Conservation (phyloP, 495 filamentous ascomycete species). For the Massariosphaeria phaeospora region DNA sequence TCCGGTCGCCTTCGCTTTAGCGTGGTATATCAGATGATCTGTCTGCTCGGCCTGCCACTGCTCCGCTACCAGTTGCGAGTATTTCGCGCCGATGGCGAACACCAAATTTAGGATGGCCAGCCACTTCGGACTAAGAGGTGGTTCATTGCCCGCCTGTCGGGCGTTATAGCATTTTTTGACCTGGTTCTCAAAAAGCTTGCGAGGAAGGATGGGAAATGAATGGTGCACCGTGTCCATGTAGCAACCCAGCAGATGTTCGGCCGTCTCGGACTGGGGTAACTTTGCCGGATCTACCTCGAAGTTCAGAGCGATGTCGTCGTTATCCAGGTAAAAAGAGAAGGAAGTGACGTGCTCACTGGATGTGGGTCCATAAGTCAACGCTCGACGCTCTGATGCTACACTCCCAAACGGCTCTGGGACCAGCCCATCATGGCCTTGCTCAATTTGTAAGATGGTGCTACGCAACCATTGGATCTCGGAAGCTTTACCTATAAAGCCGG, state of each 20-base stretch:
- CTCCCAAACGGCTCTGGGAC: conserved; percentile 37
- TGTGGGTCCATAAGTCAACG: not conserved
- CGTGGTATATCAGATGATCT: conserved; percentile 52
- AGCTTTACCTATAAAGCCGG: conserved; percentile 56
- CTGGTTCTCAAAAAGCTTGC: conserved; percentile 49
- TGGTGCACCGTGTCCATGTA: conserved; percentile 57
- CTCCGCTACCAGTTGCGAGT: conserved; percentile 45
- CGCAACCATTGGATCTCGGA: conserved; percentile 59
- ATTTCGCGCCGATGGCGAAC: conserved; percentile 55
- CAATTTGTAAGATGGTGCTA: conserved; percentile 32
- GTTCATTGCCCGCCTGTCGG: not conserved
- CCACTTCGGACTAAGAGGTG: conserved; percentile 39
- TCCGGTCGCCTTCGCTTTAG: conserved; percentile 49
- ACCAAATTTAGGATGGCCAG: conserved; percentile 59
- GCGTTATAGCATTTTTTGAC: conserved; percentile 36
- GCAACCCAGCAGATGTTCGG: conserved; percentile 48
- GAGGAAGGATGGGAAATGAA: conserved; percentile 56
- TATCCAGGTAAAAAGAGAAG: conserved; percentile 21
- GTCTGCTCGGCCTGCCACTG: conserved; percentile 46
- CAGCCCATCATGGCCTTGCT: not conserved
- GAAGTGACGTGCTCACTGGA: conserved; percentile 11
- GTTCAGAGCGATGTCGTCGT: conserved; percentile 31
- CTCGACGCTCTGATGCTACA: conserved; percentile 8
- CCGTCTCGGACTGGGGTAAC: conserved; percentile 48
- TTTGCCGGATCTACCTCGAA: conserved; percentile 44